Base-by-base conservation (phyloP, 768 basidiomycete genomes). In the Lactifluus rugatus region DNA sequence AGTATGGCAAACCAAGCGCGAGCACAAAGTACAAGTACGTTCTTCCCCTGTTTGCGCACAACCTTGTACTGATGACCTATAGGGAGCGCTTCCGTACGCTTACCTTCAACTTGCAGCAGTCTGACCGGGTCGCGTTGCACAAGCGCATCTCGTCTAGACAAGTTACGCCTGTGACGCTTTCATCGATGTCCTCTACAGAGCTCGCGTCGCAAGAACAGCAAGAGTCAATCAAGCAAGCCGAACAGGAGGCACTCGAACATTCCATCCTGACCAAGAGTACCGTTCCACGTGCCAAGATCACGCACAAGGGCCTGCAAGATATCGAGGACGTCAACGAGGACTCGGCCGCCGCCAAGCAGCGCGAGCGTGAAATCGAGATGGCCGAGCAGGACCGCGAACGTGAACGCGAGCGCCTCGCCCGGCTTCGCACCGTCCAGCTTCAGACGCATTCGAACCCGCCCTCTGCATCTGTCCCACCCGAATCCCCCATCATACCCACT, bases 61-160 rank as follows among this genome's bases (percentile, higher is more conserved):
- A n/a, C n/a, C 2, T 41, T 11, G n/a, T 25, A 5, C 21, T 45
- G 41, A 42, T 25, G 26, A 54, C 34, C 28, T 41, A 17, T 60
- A 93, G 90, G 76, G 87, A 91, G 72, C 89, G 90, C 66, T 94
- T 93, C 74, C 83, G 92, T 58, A 93, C 85, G 79, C 78, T 93
- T 51, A 82, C 81, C 58, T 95, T 91, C 74, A 95, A 95, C 72
- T 73, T 95, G 67, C 87, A 79, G 75, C 84, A 93, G 72, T 73
- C 76, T 66, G 91, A 93, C 66, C 87, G 90, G 66, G 80, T 83
- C 57, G 76, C 78, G 60, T 81, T 95, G 63, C 89, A 93, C 70
- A 81, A 79, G 66, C 83, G 87, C 63, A 89, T 95, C 67, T 83
- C 82, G 34, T 80, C 79, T 21, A 77, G 77, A 34, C 75, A 75